These are phyloP conservation scores for Neocucurbitaria cava DNA, from an alignment of 2,329 filamentous ascomycete genomes.

Conservation along the genomic window DNA sequence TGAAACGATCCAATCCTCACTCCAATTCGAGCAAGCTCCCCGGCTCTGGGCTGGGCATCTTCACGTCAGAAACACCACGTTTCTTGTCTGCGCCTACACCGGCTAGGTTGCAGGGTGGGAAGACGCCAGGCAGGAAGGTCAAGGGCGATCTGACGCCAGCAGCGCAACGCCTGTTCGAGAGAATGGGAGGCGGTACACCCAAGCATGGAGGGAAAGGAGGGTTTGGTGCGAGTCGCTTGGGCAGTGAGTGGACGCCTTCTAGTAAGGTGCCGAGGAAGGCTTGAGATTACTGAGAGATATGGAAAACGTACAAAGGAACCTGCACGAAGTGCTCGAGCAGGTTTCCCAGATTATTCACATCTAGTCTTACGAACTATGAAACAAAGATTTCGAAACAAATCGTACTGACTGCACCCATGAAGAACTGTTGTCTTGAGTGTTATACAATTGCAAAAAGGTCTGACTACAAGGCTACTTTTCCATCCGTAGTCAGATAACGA, in stretches of 20 bases:
- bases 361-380: too few species aligned
- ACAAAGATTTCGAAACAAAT: not conserved
- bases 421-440: not conserved
- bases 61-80: constrained; percentile 59
- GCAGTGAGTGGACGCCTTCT: constrained; percentile 40
- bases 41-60: constrained; percentile 36
- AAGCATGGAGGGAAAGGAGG: constrained; percentile 19
- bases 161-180: constrained; percentile 61
- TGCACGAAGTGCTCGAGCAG: constrained; percentile 39
- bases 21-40: constrained; percentile 1
- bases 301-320: constrained; percentile 2
- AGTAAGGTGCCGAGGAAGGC: constrained; percentile 29
- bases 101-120: constrained; percentile 63
- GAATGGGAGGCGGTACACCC: constrained; percentile 47
- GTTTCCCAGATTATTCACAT: not conserved
- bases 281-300: constrained; percentile 7
- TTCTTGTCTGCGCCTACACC: constrained; percentile 78
- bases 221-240: constrained; percentile 23
- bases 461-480: not conserved
- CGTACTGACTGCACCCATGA: not conserved
- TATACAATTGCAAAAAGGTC: not conserved
- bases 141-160: constrained; percentile 72
- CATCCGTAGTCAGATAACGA: not conserved
- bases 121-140: constrained; percentile 54
- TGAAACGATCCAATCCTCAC: constrained; percentile 14